phyloP scores from a whole-genome alignment of 2,329 filamentous ascomycete genomes.

The Salinomyces thailandicus region DNA sequence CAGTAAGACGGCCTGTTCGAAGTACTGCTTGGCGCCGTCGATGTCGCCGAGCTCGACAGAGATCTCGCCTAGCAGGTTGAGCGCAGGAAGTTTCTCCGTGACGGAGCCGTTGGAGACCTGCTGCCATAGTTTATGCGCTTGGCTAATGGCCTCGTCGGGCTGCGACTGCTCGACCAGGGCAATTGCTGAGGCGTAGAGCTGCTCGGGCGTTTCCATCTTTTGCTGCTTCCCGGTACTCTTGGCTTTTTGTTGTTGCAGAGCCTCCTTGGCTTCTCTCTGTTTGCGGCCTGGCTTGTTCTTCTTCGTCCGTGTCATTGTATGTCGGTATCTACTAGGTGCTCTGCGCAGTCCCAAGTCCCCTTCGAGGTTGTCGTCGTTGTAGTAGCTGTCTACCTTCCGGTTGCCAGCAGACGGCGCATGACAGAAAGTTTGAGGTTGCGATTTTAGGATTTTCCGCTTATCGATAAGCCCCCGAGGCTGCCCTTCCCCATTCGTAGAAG shows the following conservation, averaged over 20 bases:
- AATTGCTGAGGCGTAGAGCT: conserved; percentile 48
- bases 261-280: background rate
- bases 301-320: too few species aligned
- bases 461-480: too few species aligned
- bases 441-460: too few species aligned
- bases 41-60: conserved; percentile 72
- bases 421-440: too few species aligned
- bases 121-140: conserved; percentile 44
- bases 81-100: conserved; percentile 47
- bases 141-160: conserved; percentile 45
- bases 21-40: conserved; percentile 61
- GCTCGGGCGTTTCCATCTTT: conserved; percentile 37
- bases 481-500: too few species aligned
- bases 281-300: background rate
- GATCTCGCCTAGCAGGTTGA: conserved; percentile 72
- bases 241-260: background rate
- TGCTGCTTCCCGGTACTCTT: too few species aligned
- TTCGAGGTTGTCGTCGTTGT: too few species aligned
- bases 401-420: too few species aligned
- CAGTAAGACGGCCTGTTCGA: conserved; percentile 60
- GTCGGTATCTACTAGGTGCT: too few species aligned
- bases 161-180: conserved; percentile 49
- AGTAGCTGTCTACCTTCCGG: too few species aligned
- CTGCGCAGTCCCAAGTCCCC: too few species aligned
- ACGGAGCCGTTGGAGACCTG: conserved; percentile 30